Base-by-base conservation (phyloP, 345 rosid genomes). In the Pistacia integerrima region DNA sequence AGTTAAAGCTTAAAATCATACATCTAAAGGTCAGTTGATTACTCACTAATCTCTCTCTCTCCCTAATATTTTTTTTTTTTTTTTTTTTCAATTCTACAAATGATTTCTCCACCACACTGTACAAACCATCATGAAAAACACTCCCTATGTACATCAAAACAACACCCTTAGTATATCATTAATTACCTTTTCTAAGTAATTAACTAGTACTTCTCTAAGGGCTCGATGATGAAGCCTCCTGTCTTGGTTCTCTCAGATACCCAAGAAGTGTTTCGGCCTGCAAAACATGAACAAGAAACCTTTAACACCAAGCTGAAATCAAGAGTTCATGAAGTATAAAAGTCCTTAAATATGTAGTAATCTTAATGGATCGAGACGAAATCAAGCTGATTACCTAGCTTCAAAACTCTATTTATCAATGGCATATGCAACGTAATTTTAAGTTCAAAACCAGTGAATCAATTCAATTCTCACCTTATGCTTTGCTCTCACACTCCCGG, bases 201-300 rank as follows among this genome's bases (percentile, higher is more conserved):
- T 56, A 58, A 61, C 62, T 18, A 67, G 64, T 61, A 67, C 51
- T 28, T 66, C 38, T 20, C 87, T 74, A 89, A 68, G 92, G 91
- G 81, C 82, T 89, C 51, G 90, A 82, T 30, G 90, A 83, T 0
- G 88, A 80, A 51, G 90, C 88, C 65, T 89, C 91, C 56, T 87
- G 87, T 73, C 97, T 85, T 49, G 91, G 89, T 78, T 87, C 97
- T 78, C 97, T 77, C 69, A 92, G 86, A 84, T 92, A 89, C 62
- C 85, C 87, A 64, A 92, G 89, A 35, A 92, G 97, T 17, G 82
- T 93, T 84, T 93, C 99, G 48, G 99, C 99, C 99, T 96, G 91
- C 87, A 83, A 35, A 41, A 75, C 63, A 68, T 69, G 71, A 63
- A 17, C 49, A 9, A 41, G 67, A 46, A n/a, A 46, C 54, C 35